phyloP scores from a whole-genome alignment of 2,329 filamentous ascomycete genomes.

The Lanzia echinophila region DNA sequence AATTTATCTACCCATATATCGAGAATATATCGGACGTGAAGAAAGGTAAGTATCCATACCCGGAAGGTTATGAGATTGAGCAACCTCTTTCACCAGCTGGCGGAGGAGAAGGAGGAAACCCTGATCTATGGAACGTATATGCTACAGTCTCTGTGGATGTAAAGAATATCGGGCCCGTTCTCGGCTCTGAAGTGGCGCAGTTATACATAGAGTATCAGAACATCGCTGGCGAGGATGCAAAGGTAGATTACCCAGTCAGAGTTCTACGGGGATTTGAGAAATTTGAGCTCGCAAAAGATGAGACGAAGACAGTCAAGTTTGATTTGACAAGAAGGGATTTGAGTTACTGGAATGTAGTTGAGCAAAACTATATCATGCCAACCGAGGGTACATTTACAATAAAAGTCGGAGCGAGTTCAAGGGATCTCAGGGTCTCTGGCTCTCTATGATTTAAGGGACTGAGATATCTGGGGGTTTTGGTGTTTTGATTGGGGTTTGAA shows the following conservation, averaged over 20 bases:
- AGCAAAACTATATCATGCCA: slow-evolving; percentile 60
- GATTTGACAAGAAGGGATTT: slow-evolving; percentile 52
- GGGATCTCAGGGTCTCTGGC: slow-evolving; percentile 29
- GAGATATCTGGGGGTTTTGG: not conserved
- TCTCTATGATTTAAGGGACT: slow-evolving; percentile 3
- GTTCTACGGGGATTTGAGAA: slow-evolving; percentile 71
- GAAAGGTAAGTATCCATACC: slow-evolving; percentile 34
- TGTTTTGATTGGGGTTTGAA: not conserved
- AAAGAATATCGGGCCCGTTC: slow-evolving; percentile 49
- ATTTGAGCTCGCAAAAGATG: slow-evolving; percentile 42
- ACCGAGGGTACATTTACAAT: slow-evolving; percentile 38
- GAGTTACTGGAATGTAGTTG: slow-evolving; percentile 54
- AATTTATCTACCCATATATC: slow-evolving; percentile 61
- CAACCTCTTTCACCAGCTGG: slow-evolving; percentile 50
- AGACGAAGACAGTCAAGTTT: slow-evolving; percentile 43
- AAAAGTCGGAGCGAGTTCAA: slow-evolving; percentile 34
- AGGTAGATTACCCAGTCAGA: slow-evolving; percentile 54
- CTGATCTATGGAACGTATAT: slow-evolving; percentile 47
- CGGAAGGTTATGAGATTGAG: slow-evolving; percentile 40
- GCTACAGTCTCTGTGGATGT: slow-evolving; percentile 49
- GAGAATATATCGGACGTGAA: slow-evolving; percentile 32
- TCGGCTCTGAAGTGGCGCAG: slow-evolving; percentile 49
- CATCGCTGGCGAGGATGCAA: slow-evolving; percentile 16
- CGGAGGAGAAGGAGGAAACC: slow-evolving; percentile 54
- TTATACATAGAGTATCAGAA: slow-evolving; percentile 43